phyloP scores from a whole-genome alignment of 192 early-diverging fungal genomes.

The Entomortierella lignicola region DNA sequence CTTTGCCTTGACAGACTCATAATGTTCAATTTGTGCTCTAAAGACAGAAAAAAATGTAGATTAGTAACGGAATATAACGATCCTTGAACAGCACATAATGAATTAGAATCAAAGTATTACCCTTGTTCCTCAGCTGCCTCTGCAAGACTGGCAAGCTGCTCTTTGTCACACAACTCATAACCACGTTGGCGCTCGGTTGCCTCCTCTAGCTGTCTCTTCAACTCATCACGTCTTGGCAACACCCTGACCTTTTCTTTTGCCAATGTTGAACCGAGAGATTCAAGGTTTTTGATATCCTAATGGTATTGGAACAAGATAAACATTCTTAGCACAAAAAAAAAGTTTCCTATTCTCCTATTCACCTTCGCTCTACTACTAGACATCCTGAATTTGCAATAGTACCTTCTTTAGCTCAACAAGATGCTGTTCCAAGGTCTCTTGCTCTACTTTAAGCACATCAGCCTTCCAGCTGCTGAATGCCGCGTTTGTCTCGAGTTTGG shows the following conservation, averaged over 20 bases:
- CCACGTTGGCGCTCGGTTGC: conserved; percentile 25
- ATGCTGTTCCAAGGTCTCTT: conserved; percentile 34
- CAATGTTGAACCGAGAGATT: conserved; percentile 1
- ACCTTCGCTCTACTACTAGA: background rate
- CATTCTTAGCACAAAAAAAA: background rate
- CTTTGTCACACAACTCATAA: conserved; percentile 43
- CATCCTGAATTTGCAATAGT: background rate
- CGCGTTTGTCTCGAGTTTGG: conserved; percentile 23
- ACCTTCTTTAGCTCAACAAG: conserved; percentile 27
- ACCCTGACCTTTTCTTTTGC: conserved; percentile 16
- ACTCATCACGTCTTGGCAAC: conserved; percentile 16
- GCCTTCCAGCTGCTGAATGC: conserved; percentile 15
- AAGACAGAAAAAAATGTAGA: background rate
- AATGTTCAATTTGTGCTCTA: conserved; percentile 44
- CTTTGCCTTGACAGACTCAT: conserved; percentile 15
- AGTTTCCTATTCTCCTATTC: too few species aligned
- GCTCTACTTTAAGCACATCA: conserved; percentile 21
- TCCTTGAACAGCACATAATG: too few species aligned
- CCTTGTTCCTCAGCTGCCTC: conserved; percentile 51
- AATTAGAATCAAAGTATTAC: conserved; percentile 6
- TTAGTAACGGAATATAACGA: background rate
- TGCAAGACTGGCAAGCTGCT: conserved; percentile 33
- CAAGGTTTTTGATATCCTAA: conserved; percentile 28
- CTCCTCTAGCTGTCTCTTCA: conserved; percentile 18
- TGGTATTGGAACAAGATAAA: background rate